Base-by-base conservation (phyloP, 441 rosid species). In the Mallotus repandus region DNA sequence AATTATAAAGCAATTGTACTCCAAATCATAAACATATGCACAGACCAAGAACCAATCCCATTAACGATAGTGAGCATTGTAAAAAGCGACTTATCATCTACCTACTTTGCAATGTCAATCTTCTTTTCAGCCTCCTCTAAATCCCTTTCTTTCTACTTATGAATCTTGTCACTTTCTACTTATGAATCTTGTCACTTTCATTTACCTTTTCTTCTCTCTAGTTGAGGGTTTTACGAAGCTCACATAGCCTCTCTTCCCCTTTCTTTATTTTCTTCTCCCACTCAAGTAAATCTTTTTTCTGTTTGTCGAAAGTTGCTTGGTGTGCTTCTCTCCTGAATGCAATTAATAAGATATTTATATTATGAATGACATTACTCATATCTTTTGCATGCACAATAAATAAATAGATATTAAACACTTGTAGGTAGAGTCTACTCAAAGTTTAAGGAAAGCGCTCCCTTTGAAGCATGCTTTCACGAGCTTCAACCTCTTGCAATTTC, bases 31-130 rank as follows among this genome's bases (percentile, higher is more conserved):
- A 95, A 93, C 95, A 95, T 93, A 71, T 95, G 97, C 66, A 95
- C 99, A 3, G 98, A 95, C 98, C 99, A 95, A 4, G 99, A 91
- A 7, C 99, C 99, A 49, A 95, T 95, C 59, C 98, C 99, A 69
- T 93, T 95, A 55, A 95, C 99, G 97, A 95, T 95, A 2, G 99
- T 95, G 50, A 95, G 86, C 99, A 95, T 95, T 7, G 97, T 91
- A 71, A 92, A 95, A 19, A 95, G 87, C 41, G 97, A 95, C 70
- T 88, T 95, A 75, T 93, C 98, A 73, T 95, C 98, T 97, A 95
- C 29, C 1, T 25, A 25, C 29, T 25, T 25, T 19, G 90, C 84
- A 66, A 78, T 72, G 79, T 84, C 84, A 73, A 87, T 80, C 58
- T 81, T 84, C 79, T 79, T 85, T 68, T 91, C 82, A 63, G 78